These are phyloP conservation scores for Globisporangium uncinulatum DNA, from an alignment of 352 stramenopile species.

Conservation along the genomic window DNA sequence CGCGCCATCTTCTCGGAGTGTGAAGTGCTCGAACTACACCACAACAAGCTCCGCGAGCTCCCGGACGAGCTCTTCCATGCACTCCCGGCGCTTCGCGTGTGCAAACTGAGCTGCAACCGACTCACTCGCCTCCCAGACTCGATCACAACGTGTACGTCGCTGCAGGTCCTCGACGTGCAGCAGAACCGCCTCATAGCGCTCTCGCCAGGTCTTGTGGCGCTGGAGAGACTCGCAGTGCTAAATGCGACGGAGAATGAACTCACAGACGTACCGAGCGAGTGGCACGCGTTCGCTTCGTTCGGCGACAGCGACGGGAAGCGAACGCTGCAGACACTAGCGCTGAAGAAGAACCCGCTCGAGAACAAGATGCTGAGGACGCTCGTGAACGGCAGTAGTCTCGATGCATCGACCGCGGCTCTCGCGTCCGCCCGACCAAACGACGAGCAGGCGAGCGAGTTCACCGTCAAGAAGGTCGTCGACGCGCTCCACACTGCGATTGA, in stretches of 20 bases:
- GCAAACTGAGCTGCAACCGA: constrained; percentile 37
- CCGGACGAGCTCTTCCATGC: constrained; percentile 30
- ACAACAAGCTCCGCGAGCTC: constrained; percentile 42
- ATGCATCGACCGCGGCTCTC: not conserved
- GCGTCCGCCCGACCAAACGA: constrained; percentile 12
- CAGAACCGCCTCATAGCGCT: constrained; percentile 38
- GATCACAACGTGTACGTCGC: constrained; percentile 22
- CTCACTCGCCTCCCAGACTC: constrained; percentile 26
- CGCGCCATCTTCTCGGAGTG: constrained; percentile 18
- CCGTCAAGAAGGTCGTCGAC: constrained; percentile 49
- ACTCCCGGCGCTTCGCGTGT: constrained; percentile 29
- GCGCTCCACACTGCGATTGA: constrained; percentile 23
- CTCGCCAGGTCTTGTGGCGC: constrained; percentile 17
- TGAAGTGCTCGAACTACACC: constrained; percentile 36
- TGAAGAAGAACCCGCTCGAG: constrained; percentile 41
- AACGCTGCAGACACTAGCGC: constrained; percentile 30
- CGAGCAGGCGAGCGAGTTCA: constrained; percentile 32
- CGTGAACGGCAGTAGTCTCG: constrained; percentile 21
- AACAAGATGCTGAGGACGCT: constrained; percentile 31
- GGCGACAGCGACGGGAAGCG: constrained; percentile 3
- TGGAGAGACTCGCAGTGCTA: constrained; percentile 29
- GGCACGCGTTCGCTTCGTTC: constrained; percentile 36
- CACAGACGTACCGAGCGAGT: constrained; percentile 34
- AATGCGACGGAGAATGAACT: constrained; percentile 49
- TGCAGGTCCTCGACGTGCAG: constrained; percentile 42